Percentiles rank a stretch among this genome's conserved stretches.
Evolutionary conservation across 2,329 filamentous ascomycete species (phyloP).

Genomic region (Hyphodiscus sp.): DNA sequence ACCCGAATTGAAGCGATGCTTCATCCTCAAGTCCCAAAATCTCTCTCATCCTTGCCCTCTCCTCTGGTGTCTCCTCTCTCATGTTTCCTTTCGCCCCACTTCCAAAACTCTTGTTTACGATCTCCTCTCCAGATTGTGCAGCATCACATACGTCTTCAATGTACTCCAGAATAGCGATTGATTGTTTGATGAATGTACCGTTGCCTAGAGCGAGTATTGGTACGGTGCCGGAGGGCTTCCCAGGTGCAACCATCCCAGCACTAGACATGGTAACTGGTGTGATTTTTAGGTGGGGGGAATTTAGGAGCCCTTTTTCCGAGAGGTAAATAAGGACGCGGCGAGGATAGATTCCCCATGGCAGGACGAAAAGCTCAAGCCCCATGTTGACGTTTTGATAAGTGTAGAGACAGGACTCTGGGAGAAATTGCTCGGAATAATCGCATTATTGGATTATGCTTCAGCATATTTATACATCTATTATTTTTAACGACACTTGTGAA

Average conservation of each 20-base stretch:
- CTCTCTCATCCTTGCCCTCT: conserved; percentile 3
- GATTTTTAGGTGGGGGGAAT: conserved; percentile 1
- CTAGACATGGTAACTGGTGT: not conserved
- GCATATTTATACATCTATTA: too few species aligned
- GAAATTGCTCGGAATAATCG: too few species aligned
- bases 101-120: not conserved
- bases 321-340: conserved; percentile 8
- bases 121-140: too few species aligned
- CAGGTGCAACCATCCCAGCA: conserved; percentile 10
- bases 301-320: conserved; percentile 4
- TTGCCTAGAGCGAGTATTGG: conserved; percentile 17
- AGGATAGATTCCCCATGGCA: conserved; percentile 6
- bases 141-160: conserved; percentile 21
- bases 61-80: conserved; percentile 3
- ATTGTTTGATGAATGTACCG: conserved; percentile 20
- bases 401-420: too few species aligned
- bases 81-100: not conserved
- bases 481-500: too few species aligned
- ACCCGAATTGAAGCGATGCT: not conserved
- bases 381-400: too few species aligned
- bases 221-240: conserved; percentile 18
- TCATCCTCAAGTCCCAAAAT: conserved; percentile 4
- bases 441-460: too few species aligned
- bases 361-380: conserved; percentile 6
- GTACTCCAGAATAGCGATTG: conserved; percentile 22